Conservation (phyloP, 768 basidiomycete genomes). For the Hericium alpestre region DNA sequence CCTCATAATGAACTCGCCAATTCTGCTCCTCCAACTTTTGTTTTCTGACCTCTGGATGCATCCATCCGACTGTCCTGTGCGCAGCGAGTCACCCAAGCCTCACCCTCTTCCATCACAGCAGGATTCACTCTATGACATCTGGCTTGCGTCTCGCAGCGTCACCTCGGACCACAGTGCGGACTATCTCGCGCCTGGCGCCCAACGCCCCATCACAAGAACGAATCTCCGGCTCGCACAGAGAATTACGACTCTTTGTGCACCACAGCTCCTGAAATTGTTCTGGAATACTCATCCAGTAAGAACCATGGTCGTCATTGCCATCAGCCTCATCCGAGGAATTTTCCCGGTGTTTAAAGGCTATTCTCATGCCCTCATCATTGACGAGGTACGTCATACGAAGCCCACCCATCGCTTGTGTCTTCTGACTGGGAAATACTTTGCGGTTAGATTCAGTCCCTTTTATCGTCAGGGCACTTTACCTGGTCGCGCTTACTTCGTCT, state of each 20-base stretch:
- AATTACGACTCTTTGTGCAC: slow-evolving; percentile 42
- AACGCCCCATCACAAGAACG: slow-evolving; percentile 45
- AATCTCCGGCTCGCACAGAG: slow-evolving; percentile 50
- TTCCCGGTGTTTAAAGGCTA: slow-evolving; percentile 79
- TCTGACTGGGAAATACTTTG: neutral
- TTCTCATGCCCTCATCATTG: slow-evolving; percentile 77
- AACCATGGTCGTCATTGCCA: slow-evolving; percentile 56
- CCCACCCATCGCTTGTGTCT: neutral
- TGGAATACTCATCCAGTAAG: slow-evolving; percentile 57
- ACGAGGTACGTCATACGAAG: slow-evolving; percentile 47
- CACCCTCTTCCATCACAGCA: neutral
- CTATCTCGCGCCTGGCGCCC: slow-evolving; percentile 47
- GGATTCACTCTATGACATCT: slow-evolving; percentile 15
- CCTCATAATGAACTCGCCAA: neutral
- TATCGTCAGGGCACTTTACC: slow-evolving; percentile 62
- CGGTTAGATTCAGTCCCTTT: slow-evolving; percentile 53
- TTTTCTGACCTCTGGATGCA: neutral
- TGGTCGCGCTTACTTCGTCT: slow-evolving; percentile 54
- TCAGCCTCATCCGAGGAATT: slow-evolving; percentile 63
- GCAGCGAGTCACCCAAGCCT: neutral
- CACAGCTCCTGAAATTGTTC: slow-evolving; percentile 40
- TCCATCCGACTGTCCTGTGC: neutral
- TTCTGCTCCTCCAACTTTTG: neutral
- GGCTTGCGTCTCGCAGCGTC: slow-evolving; percentile 19
- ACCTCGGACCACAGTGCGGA: slow-evolving; percentile 2